Conservation (phyloP, 2,329 filamentous ascomycete species). For the Aspergillus piperis region DNA sequence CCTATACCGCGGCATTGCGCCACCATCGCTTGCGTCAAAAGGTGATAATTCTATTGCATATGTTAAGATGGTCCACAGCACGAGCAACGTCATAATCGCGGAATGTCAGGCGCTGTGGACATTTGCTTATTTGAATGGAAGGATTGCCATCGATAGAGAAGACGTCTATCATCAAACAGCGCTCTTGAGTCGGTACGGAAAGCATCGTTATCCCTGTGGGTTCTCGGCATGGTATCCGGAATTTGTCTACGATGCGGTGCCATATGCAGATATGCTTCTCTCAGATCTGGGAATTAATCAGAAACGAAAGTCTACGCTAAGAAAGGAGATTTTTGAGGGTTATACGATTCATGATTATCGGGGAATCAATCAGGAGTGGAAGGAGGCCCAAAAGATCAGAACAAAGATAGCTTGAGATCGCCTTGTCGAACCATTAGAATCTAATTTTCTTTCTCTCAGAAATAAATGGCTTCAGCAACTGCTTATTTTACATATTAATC, state of each 20-base stretch:
- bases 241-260: neutral
- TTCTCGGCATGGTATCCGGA: neutral
- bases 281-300: neutral
- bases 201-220: constrained; percentile 4
- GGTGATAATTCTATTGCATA: neutral
- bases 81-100: too few relatives aligned
- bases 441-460: too few relatives aligned
- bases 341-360: constrained; percentile 22
- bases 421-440: too few relatives aligned
- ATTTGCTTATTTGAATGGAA: too few relatives aligned
- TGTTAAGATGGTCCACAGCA: too few relatives aligned
- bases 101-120: too few relatives aligned
- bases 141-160: neutral
- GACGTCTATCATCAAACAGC: neutral
- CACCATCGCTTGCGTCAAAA: neutral
- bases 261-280: constrained; percentile 3
- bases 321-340: neutral
- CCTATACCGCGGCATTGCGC: constrained; percentile 3
- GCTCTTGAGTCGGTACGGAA: neutral
- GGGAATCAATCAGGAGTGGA: too few relatives aligned
- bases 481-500: too few relatives aligned
- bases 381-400: too few relatives aligned
- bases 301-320: neutral
- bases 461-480: too few relatives aligned
- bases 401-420: too few relatives aligned